Evolutionary conservation across 2,329 filamentous ascomycete species (phyloP), one percentile per base, ranked within the genome.

Genomic region (Diaporthe longicolla): DNA sequence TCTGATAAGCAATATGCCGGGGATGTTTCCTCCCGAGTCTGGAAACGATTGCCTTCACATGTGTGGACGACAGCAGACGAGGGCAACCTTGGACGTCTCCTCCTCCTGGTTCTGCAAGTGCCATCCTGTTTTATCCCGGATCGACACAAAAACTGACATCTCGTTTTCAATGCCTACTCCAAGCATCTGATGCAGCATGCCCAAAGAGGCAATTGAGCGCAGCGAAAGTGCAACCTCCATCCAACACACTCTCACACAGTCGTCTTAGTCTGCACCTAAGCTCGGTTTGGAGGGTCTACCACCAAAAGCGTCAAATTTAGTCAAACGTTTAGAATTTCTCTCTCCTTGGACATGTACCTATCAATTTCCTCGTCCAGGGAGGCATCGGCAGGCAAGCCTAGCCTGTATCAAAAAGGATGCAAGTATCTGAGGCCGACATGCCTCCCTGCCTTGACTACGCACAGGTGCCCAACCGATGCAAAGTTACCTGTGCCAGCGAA

Each of bases 141-240:
- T 57, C 50, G 35, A 57, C 65, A 37, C 19, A 45, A 54, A 43
- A 57, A 45, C 66, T 43, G 66, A 40, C 66, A 45, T 45, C 66
- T 57, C 32, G 15, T 50, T 54, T 70, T 11, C 24, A 8, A 66
- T 45, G 37, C 52, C 55, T 61, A 17, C 32, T n/a, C 63, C 24
- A 40, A 40, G 63, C 17, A 54, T 68, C 48, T 68, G 45, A 48
- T 48, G 55, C 69, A 71, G 52, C 29, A 40, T 54, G 69, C 69
- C 55, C 6, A 32, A 61, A 61, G 13, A 29, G 69, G 69, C 13
- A 61, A 52, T 61, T 29, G 55, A 37, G 4, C 63, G 40, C 48
- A 68, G 21, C 21, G 9, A 35, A 65, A 19, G 61, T 50, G 43
- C 43, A 24, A 40, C 61, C 43, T 24, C 55, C 19, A 8, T 55